Evolutionary conservation across 352 stramenopile species (phyloP), one percentile per base, ranked within the genome.

Genomic region (Phytophthora colocasiae): DNA sequence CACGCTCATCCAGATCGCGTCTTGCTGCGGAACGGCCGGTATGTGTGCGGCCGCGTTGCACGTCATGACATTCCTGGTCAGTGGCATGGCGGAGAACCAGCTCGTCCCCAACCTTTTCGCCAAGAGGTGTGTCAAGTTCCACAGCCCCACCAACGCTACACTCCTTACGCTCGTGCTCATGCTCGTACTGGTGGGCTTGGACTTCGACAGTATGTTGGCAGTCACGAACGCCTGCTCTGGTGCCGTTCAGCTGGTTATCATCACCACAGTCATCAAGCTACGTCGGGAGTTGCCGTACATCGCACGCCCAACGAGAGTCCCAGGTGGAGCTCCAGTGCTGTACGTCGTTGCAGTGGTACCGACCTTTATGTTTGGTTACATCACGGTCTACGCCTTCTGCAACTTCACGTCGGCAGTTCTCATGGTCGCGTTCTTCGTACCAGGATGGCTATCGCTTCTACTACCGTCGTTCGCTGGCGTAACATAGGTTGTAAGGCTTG

Each of bases 171-270:
- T 85, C 1, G 24, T 77, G 14, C 43, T 74, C 27, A 81, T 73
- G 55, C 51, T 91, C 6, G 65, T 70, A 36, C 58, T 92, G 9
- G 29, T 89, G 29, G 71, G 56, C 31, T 26, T 90, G 39, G 81
- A 88, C 47, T 95, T 94, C 50, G 63, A 94, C 26, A 75, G 80
- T 41, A 75, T 96, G 44, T 53, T 98, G 5, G 77, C 87, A 14
- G 83, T 98, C 68, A 81, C 97, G 15, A 98, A 98, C 71, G 89
- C 96, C 7, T 95, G 96, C 58, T 97, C 96, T 41, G 81, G 85
- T 12, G 74, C 88, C 17, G 71, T 88, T 12, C 73, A 98, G 41
- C 40, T 98, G 4, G 65, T 98, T 31, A 94, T 98, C 57, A 97
- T 98, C 63, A 76, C 71, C 11, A 85, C 96, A 0, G 90, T 96